Conservation (phyloP, 1,284 basidiomycete species). For the Ceratobasidium theobromae region DNA sequence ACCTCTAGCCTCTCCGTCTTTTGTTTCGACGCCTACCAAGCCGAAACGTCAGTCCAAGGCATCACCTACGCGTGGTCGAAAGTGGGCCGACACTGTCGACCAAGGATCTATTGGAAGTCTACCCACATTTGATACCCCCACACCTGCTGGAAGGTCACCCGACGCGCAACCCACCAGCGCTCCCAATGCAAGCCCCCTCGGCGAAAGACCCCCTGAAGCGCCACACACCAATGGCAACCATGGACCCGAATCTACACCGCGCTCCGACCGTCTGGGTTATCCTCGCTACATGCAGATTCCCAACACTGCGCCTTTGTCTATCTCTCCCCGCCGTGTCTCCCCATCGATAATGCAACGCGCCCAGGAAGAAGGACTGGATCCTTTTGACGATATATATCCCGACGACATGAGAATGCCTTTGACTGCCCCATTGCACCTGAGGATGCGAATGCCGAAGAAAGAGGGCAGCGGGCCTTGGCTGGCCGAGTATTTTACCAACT, state of each 20-base stretch:
- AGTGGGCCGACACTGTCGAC: slow-evolving; percentile 15
- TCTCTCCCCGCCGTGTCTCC: slow-evolving; percentile 20
- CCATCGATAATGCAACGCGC: slow-evolving; percentile 13
- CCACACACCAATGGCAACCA: neutral
- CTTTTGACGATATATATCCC: neutral
- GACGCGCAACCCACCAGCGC: neutral
- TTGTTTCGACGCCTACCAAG: neutral
- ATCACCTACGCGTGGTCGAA: neutral
- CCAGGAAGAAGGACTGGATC: neutral
- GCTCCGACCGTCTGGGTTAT: neutral
- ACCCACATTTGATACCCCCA: slow-evolving; percentile 5
- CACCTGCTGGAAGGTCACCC: neutral
- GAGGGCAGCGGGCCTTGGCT: slow-evolving; percentile 8
- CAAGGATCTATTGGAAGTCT: slow-evolving; percentile 24
- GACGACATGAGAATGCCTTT: neutral
- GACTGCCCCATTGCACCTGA: slow-evolving; percentile 1
- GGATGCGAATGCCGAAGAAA: slow-evolving; percentile 7
- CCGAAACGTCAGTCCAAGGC: neutral
- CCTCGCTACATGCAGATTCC: slow-evolving; percentile 18
- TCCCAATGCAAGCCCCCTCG: neutral
- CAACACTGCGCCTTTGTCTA: slow-evolving; percentile 21
- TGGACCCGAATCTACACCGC: neutral
- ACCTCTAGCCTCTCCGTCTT: neutral
- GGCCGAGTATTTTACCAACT: slow-evolving; percentile 21
- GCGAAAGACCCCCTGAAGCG: neutral